Conservation (phyloP, 202 grass and related monocot species). For the Setaria viridis region DNA sequence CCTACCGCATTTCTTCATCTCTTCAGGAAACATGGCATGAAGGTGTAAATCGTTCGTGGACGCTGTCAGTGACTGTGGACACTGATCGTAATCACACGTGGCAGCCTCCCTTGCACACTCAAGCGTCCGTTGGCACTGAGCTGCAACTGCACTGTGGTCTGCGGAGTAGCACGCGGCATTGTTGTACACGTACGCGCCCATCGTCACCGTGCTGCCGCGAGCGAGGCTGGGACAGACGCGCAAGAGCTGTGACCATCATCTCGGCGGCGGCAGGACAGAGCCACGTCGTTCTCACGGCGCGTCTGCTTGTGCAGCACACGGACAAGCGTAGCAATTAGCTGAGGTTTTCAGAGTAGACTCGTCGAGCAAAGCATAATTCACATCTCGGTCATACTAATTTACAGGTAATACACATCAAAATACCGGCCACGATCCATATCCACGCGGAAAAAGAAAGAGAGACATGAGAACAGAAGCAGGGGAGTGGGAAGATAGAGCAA, state of each 20-base stretch:
- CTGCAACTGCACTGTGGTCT: not conserved
- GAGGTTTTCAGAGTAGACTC: not conserved
- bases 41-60: not conserved
- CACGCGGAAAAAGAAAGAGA: not conserved
- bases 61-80: not conserved
- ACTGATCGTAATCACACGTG: not conserved
- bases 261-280: too few relatives aligned
- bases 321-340: not conserved
- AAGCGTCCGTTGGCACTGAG: not conserved
- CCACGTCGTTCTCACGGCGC: not conserved
- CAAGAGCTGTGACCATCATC: not conserved
- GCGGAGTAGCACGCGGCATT: not conserved
- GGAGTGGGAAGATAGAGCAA: not conserved
- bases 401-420: constrained; percentile 25
- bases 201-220: not conserved
- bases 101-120: not conserved
- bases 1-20: not conserved
- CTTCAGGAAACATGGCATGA: not conserved
- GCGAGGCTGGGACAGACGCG: not conserved
- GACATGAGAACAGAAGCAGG: not conserved
- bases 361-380: not conserved
- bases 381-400: constrained; percentile 4
- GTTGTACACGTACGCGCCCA: not conserved
- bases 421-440: not conserved
- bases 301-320: not conserved